These are phyloP conservation scores for Prillingera fragicola DNA, from an alignment of 1,284 basidiomycete genomes.

Conservation along the genomic window DNA sequence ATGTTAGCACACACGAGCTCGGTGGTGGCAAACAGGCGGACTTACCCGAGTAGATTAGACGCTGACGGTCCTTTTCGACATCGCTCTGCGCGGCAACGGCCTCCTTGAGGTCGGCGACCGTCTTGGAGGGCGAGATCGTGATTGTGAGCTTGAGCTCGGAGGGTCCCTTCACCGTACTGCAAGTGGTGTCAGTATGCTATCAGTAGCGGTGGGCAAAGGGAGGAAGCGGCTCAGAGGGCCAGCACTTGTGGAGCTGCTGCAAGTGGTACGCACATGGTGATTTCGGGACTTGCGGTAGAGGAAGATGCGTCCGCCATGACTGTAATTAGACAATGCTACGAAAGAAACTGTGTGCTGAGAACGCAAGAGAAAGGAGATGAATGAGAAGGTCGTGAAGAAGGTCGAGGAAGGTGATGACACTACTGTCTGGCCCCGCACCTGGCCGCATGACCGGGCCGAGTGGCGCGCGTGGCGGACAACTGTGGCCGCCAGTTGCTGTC, in stretches of 20 bases:
- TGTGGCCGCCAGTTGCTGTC: no score
- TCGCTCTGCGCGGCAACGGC: constrained; percentile 75
- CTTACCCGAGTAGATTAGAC: constrained; percentile 80
- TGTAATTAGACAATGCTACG: no score
- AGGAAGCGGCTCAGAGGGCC: background rate
- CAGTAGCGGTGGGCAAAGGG: background rate
- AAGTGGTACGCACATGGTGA: constrained; percentile 23
- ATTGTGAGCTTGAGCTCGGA: constrained; percentile 85
- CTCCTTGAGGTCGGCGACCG: constrained; percentile 76
- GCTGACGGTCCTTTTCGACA: constrained; percentile 75
- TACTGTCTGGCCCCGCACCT: no score
- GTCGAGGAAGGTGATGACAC: no score
- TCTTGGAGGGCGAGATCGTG: constrained; percentile 62
- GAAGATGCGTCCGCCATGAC: constrained; percentile 25
- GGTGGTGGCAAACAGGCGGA: constrained; percentile 9
- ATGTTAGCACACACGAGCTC: constrained; percentile 4
- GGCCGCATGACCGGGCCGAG: no score
- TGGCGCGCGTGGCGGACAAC: no score
- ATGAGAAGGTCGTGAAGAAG: no score
- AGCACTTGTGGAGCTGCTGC: background rate
- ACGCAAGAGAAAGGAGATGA: no score
- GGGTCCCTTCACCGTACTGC: constrained; percentile 57
- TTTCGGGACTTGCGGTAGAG: constrained; percentile 17
- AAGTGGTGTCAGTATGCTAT: background rate
- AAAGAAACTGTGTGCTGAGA: no score